Evolutionary conservation across 345 rosid genomes (phyloP), one percentile per base, ranked within the genome.

Genomic region (Populus davidiana): DNA sequence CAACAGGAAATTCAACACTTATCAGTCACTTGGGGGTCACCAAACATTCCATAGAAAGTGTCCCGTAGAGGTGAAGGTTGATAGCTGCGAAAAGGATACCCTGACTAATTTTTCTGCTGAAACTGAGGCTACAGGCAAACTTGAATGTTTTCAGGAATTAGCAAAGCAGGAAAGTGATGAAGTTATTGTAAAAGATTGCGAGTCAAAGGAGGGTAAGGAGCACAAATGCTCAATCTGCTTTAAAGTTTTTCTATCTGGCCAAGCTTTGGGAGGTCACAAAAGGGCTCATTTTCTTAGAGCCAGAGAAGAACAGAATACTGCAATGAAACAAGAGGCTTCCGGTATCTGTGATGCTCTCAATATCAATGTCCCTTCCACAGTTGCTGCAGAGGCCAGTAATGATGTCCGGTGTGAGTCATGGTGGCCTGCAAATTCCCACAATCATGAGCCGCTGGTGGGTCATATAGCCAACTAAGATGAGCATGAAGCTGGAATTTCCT

Each of bases 1-100:
- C 85, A 80, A 71, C 80, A 89, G 83, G 80, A 75, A 68, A 29
- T 89, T 89, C 82, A 71, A 67, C 61, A 83, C 88, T 67, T 71
- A 85, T 41, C 90, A 85, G 79, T 89, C 94, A 12, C 88, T 90
- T 76, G 94, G 91, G 36, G 92, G 97, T 67, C 94, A 90, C 79
- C 91, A 86, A 77, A 90, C 88, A 67, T 65, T 77, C 67, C 97
- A 92, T 50, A 75, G 90, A 75, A 86, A 54, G 67, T 73, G 70
- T 68, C 73, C 41, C 13, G 3, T 21, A 50, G 66, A 52, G 14
- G 23, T 65, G 76, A 78, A 77, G 63, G 70, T 54, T 47, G 85
- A 80, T 65, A 63, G n/a, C 25, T 44, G 18, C 16, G 64, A 70
- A 72, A 67, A 78, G 49, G 61, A 72, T 38, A 31, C 39, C 44